Evolutionary conservation across 805 yeast genomes (phyloP).

Genomic region (Ogataea zsoltii): DNA sequence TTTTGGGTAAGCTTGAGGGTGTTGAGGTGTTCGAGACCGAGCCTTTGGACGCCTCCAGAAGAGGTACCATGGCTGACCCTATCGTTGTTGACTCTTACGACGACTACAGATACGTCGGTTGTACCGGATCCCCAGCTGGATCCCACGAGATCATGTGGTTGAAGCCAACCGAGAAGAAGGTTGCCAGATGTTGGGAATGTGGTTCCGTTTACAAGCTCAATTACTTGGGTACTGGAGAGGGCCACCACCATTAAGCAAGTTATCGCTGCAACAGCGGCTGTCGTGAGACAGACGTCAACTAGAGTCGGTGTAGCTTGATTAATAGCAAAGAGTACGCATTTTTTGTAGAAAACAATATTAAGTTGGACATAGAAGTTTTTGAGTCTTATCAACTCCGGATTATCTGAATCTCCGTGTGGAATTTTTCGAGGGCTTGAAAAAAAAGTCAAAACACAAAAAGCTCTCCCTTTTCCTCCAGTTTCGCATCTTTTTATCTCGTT

Average conservation of each 20-base stretch:
- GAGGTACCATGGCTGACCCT: conserved; percentile 89
- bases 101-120: conserved; percentile 93
- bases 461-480: too few relatives aligned
- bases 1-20: conserved; percentile 93
- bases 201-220: conserved; percentile 92
- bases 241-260: conserved; percentile 47
- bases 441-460: too few relatives aligned
- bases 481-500: too few relatives aligned
- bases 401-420: too few relatives aligned
- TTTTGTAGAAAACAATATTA: background rate
- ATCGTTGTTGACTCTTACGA: conserved; percentile 86
- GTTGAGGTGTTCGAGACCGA: conserved; percentile 88
- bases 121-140: conserved; percentile 94
- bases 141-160: conserved; percentile 92
- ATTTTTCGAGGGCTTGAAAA: too few relatives aligned
- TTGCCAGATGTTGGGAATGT: conserved; percentile 98
- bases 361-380: background rate
- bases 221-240: conserved; percentile 77
- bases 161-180: conserved; percentile 77
- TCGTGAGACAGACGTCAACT: background rate
- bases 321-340: conserved; percentile 7
- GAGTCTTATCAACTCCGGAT: background rate
- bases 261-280: background rate
- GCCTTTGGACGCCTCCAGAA: conserved; percentile 85
- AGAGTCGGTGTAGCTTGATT: conserved; percentile 9